Percentiles rank a stretch among this genome's conserved stretches.
phyloP scores from a whole-genome alignment of 441 rosid species.

The Erodium trifolium region DNA sequence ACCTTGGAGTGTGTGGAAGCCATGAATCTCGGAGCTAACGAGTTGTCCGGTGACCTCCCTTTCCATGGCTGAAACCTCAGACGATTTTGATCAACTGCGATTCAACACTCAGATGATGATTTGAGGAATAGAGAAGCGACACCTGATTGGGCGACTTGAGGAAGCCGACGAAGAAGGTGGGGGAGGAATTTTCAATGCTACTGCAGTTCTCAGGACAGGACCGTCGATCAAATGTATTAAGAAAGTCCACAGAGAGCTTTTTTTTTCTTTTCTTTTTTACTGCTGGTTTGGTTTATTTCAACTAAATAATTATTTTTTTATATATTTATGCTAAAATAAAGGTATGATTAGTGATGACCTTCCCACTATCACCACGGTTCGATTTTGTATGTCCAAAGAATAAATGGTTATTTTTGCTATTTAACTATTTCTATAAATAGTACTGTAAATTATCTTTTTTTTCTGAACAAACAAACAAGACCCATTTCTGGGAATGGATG shows the following conservation, averaged over 20 bases:
- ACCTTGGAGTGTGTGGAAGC: conserved; percentile 72
- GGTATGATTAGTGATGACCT: no score
- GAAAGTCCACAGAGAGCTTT: neutral
- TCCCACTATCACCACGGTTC: no score
- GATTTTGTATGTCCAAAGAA: no score
- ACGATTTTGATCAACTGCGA: no score
- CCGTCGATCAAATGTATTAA: neutral
- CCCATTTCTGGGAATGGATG: no score
- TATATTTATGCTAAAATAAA: no score
- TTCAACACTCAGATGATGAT: neutral
- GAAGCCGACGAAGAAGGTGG: neutral
- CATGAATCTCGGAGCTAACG: conserved; percentile 74
- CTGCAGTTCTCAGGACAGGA: neutral
- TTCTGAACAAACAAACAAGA: no score
- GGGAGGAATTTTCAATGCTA: neutral
- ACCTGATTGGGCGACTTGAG: neutral
- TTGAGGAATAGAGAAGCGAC: neutral
- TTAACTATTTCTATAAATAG: no score
- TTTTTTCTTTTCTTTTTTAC: neutral
- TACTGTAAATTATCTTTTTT: no score
- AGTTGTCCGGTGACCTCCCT: conserved; percentile 22
- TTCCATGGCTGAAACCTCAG: neutral
- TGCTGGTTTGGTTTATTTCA: neutral
- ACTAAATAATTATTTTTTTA: no score
- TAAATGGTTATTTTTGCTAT: no score